Conservation (phyloP, 2,329 filamentous ascomycete species). For the Stemphylium vesicarium region DNA sequence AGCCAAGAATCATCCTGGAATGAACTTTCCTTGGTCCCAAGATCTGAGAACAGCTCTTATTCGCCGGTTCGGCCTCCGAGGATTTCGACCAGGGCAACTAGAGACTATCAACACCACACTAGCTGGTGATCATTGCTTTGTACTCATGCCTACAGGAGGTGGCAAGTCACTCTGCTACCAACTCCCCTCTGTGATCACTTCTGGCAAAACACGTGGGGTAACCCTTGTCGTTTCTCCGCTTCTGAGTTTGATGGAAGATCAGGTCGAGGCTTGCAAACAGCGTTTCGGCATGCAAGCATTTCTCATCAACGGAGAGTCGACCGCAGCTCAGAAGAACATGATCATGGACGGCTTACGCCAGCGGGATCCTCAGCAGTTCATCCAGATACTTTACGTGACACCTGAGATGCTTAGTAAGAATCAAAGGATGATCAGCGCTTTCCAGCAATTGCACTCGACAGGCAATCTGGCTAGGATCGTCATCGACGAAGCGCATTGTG, state of each 20-base stretch:
- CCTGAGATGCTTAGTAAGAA: slow-evolving; percentile 96
- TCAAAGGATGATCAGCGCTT: slow-evolving; percentile 66
- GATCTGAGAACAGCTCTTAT: slow-evolving; percentile 84
- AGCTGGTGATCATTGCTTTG: slow-evolving; percentile 85
- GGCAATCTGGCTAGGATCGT: slow-evolving; percentile 85
- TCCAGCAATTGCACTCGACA: slow-evolving; percentile 72
- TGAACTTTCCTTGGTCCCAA: slow-evolving; percentile 72
- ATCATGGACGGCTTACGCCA: slow-evolving; percentile 71
- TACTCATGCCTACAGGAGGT: slow-evolving; percentile 96
- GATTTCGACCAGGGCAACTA: slow-evolving; percentile 89
- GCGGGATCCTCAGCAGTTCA: slow-evolving; percentile 71
- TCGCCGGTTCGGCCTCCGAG: slow-evolving; percentile 81
- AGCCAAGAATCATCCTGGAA: slow-evolving; percentile 50
- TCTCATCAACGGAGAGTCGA: slow-evolving; percentile 79
- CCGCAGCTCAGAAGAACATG: slow-evolving; percentile 65
- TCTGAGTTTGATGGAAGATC: slow-evolving; percentile 95
- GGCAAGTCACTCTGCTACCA: slow-evolving; percentile 98
- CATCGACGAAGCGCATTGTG: slow-evolving; percentile 98
- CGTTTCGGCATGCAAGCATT: slow-evolving; percentile 78
- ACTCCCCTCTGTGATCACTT: slow-evolving; percentile 81
- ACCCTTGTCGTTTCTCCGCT: slow-evolving; percentile 95
- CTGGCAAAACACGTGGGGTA: slow-evolving; percentile 81
- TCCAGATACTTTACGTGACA: slow-evolving; percentile 92
- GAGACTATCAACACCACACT: slow-evolving; percentile 96
- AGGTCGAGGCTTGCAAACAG: slow-evolving; percentile 76